These are phyloP conservation scores for Clitoria ternatea DNA, from an alignment of 306 rosid genomes.

Conservation along the genomic window DNA sequence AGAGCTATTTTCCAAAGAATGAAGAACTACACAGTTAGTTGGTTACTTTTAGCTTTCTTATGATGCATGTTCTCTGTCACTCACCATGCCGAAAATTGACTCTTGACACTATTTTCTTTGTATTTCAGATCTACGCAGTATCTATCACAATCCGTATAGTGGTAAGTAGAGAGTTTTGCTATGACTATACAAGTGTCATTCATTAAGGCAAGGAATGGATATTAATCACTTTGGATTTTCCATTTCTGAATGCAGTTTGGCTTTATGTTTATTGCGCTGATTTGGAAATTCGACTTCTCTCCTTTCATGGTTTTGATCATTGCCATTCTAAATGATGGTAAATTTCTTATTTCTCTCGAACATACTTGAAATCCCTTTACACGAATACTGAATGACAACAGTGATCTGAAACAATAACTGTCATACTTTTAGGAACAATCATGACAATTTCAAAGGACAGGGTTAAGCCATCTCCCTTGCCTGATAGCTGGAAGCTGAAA, in stretches of 20 bases:
- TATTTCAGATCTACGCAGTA: constrained; percentile 86
- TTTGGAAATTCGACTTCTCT: constrained; percentile 96
- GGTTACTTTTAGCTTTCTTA: constrained; percentile 21
- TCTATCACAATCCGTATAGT: constrained; percentile 99
- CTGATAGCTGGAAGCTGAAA: constrained; percentile 96
- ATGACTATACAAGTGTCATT: neutral
- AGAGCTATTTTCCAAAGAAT: constrained; percentile 97
- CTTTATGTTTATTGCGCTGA: constrained; percentile 87
- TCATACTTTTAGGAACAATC: constrained; percentile 64
- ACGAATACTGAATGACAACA: neutral
- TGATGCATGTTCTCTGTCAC: neutral
- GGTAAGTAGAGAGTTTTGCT: constrained; percentile 48
- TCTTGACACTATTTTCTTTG: neutral
- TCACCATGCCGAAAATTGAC: constrained; percentile 5
- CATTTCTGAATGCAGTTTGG: constrained; percentile 70
- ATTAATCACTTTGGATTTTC: constrained; percentile 4
- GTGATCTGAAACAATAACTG: constrained; percentile 16
- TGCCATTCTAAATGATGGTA: constrained; percentile 95
- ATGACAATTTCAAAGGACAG: constrained; percentile 99
- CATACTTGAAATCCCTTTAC: neutral
- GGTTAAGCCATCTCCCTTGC: constrained; percentile 95
- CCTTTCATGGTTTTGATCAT: constrained; percentile 99
- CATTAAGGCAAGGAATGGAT: neutral
- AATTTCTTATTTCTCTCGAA: constrained; percentile 6
- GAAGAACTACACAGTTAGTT: constrained; percentile 97